These are phyloP conservation scores for Arabis hirsuta DNA, from an alignment of 345 rosid species.

Conservation along the genomic window DNA sequence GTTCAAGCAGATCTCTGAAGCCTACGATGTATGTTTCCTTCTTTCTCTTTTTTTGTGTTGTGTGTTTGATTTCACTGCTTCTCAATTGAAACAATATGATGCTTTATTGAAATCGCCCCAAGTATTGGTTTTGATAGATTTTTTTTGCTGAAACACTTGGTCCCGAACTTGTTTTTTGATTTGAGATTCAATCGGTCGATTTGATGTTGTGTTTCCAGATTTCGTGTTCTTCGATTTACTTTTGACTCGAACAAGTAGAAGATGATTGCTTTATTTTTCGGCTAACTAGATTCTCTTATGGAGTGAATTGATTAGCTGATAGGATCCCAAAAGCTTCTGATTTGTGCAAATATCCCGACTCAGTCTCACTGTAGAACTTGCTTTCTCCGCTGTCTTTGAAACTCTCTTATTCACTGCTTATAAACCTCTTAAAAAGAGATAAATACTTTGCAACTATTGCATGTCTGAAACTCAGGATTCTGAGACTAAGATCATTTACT, in stretches of 20 bases:
- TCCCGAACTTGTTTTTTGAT: not conserved
- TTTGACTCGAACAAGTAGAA: not conserved
- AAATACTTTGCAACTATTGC: not conserved
- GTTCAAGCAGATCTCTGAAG: slow-evolving; percentile 79
- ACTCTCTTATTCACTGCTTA: not conserved
- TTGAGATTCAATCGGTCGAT: slow-evolving; percentile 20
- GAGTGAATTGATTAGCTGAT: not conserved
- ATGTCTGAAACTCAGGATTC: not conserved
- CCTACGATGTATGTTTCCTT: slow-evolving; percentile 54
- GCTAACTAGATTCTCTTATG: not conserved
- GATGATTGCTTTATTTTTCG: slow-evolving; percentile 17
- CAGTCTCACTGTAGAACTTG: not conserved
- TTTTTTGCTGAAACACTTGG: slow-evolving; percentile 13
- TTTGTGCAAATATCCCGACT: not conserved
- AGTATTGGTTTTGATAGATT: not conserved
- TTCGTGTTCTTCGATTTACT: slow-evolving; percentile 1
- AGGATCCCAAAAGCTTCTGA: not conserved
- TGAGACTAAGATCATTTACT: slow-evolving; percentile 4
- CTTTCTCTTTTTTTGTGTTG: too few species aligned
- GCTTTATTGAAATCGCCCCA: slow-evolving; percentile 8
- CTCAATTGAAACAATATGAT: not conserved
- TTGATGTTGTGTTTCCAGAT: slow-evolving; percentile 17
- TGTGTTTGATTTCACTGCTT: not conserved
- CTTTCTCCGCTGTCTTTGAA: not conserved
- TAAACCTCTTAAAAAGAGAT: not conserved